phyloP scores from a whole-genome alignment of 2,329 filamentous ascomycete genomes.

The Phyllosticta ampelicida region DNA sequence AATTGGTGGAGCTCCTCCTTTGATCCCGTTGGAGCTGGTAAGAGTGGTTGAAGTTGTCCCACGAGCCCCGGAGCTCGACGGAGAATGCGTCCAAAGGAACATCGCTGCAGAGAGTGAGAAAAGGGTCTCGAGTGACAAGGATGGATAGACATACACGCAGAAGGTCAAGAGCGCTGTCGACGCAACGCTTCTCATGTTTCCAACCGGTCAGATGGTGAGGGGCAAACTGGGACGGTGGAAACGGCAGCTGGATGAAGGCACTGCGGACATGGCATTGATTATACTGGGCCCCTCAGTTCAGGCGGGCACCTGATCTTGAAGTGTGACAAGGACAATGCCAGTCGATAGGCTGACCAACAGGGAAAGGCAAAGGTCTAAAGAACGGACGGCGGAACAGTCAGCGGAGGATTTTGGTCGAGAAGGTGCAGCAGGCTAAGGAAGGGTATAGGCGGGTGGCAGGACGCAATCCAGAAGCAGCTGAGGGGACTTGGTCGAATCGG shows the following conservation, averaged over 20 bases:
- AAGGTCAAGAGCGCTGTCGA: slow-evolving; percentile 58
- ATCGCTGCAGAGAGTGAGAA: slow-evolving; percentile 23
- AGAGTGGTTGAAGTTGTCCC: slow-evolving; percentile 79
- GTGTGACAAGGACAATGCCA: not conserved
- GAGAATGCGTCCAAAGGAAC: slow-evolving; percentile 43
- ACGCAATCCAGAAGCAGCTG: not conserved
- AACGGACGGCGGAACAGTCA: not conserved
- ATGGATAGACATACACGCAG: slow-evolving; percentile 27
- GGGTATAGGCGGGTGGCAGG: not conserved
- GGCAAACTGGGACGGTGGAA: not conserved
- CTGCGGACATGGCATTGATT: not conserved
- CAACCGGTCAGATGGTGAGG: not conserved
- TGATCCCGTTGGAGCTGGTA: slow-evolving; percentile 75
- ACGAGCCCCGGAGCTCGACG: slow-evolving; percentile 78
- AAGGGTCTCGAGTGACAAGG: slow-evolving; percentile 11
- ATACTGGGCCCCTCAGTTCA: not conserved
- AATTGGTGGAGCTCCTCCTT: slow-evolving; percentile 63
- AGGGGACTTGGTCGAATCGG: not conserved
- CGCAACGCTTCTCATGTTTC: slow-evolving; percentile 10
- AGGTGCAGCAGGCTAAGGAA: not conserved
- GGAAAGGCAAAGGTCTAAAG: not conserved
- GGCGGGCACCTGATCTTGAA: not conserved
- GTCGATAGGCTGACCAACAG: not conserved
- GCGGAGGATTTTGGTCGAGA: not conserved
- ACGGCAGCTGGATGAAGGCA: not conserved